A percentile compares a stretch with the other conserved stretches of the same genome.
Conservation (phyloP, 352 stramenopile species). For the Globisporangium sylvaticum region DNA sequence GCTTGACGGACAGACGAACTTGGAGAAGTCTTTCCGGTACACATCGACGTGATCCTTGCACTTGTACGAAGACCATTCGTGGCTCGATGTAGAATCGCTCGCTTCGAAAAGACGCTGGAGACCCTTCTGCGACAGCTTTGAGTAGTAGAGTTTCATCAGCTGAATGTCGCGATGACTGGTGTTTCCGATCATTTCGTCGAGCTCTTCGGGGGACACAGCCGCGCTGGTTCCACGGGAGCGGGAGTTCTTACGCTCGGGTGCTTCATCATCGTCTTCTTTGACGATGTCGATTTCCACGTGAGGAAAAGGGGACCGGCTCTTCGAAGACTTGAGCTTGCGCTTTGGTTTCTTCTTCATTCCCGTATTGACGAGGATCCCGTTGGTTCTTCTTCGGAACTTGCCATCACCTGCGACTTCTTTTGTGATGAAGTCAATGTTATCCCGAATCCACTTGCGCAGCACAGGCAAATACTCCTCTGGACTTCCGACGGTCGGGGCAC, state of each 20-base stretch:
- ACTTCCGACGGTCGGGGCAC: constrained; percentile 25
- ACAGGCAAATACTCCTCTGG: constrained; percentile 45
- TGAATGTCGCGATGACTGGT: constrained; percentile 65
- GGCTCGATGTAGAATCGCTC: constrained; percentile 25
- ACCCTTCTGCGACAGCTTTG: constrained; percentile 54
- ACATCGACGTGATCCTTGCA: constrained; percentile 36
- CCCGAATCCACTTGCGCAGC: constrained; percentile 50
- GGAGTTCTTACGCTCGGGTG: constrained; percentile 14
- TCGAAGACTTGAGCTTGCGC: constrained; percentile 56
- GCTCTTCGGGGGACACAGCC: constrained; percentile 37
- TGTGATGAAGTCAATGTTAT: constrained; percentile 41
- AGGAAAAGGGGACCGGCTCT: constrained; percentile 21
- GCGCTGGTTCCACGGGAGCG: constrained; percentile 6
- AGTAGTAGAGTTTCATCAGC: constrained; percentile 73
- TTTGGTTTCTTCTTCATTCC: constrained; percentile 29
- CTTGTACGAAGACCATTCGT: constrained; percentile 53
- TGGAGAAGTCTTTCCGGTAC: constrained; percentile 24
- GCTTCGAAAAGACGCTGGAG: constrained; percentile 46
- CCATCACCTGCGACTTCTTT: constrained; percentile 48
- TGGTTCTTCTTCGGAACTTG: constrained; percentile 37
- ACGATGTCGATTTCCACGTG: constrained; percentile 13
- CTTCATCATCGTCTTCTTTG: constrained; percentile 19
- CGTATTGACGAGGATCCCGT: constrained; percentile 9
- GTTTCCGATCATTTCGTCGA: constrained; percentile 55
- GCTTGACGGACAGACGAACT: constrained; percentile 7